phyloP scores from a whole-genome alignment of 139 green algal genomes.

The Chlorokybus atmophyticus region DNA sequence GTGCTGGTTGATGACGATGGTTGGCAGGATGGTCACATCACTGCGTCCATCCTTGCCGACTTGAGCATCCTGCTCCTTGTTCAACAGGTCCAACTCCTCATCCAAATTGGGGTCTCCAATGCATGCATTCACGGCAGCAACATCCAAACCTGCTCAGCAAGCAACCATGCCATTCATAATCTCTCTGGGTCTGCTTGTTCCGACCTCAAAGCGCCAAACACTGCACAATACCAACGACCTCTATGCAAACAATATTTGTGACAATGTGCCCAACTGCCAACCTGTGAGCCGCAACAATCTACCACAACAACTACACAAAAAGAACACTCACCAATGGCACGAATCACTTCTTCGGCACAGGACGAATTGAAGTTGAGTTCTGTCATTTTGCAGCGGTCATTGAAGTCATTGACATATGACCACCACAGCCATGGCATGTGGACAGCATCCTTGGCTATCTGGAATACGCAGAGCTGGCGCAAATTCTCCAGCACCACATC shows the following conservation, averaged over 20 bases:
- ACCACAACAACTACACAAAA: background rate
- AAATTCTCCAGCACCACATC: conserved; percentile 73
- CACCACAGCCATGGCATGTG: conserved; percentile 60
- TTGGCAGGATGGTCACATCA: conserved; percentile 72
- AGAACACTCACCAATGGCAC: conserved; percentile 10
- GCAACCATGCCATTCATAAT: too few relatives aligned
- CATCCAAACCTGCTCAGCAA: conserved; percentile 23
- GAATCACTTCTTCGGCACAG: conserved; percentile 55
- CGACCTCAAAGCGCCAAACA: too few relatives aligned
- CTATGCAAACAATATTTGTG: too few relatives aligned
- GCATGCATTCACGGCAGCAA: conserved; percentile 30
- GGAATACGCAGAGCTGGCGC: conserved; percentile 70
- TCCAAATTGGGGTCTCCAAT: conserved; percentile 41
- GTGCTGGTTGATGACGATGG: conserved; percentile 69
- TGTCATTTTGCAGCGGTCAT: conserved; percentile 49
- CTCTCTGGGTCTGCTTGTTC: too few relatives aligned
- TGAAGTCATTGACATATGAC: conserved; percentile 69
- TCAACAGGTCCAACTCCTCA: conserved; percentile 41
- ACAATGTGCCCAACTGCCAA: too few relatives aligned
- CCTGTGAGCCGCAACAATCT: background rate
- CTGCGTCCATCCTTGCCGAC: conserved; percentile 15
- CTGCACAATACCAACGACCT: too few relatives aligned
- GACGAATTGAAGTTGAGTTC: conserved; percentile 45
- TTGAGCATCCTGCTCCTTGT: conserved; percentile 46
- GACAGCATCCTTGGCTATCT: conserved; percentile 35